Evolutionary conservation across 2,329 filamentous ascomycete genomes (phyloP).

Genomic region (Phialophora chinensis): DNA sequence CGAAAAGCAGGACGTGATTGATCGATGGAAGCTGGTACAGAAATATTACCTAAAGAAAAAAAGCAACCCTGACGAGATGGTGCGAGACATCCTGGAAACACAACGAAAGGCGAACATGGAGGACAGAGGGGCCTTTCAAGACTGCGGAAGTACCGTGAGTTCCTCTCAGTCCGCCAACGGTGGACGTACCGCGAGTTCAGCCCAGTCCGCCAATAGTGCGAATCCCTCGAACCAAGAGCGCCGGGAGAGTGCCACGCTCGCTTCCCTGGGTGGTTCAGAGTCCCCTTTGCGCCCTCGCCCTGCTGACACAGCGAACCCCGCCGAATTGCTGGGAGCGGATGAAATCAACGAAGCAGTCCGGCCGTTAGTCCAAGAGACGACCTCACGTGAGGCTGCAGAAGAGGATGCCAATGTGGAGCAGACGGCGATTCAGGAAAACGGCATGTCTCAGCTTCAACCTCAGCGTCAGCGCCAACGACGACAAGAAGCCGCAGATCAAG

Average conservation of each 20-base stretch:
- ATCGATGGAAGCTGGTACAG: constrained; percentile 64
- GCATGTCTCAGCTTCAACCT: constrained; percentile 58
- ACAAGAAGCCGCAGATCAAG: constrained; percentile 50
- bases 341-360: constrained; percentile 74
- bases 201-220: constrained; percentile 16
- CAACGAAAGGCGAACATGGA: constrained; percentile 34
- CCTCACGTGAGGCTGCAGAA: constrained; percentile 68
- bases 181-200: constrained; percentile 18
- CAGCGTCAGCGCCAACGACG: constrained; percentile 51
- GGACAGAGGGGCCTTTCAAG: constrained; percentile 30
- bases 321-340: constrained; percentile 40
- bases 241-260: constrained; percentile 13
- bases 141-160: constrained; percentile 29
- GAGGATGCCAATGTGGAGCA: constrained; percentile 74
- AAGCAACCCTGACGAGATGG: constrained; percentile 58
- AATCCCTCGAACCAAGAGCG: constrained; percentile 14
- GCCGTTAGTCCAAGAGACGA: constrained; percentile 71
- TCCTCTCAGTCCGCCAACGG: constrained; percentile 14
- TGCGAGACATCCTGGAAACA: constrained; percentile 54
- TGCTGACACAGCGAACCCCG: not conserved
- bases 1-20: constrained; percentile 69
- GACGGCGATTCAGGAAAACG: constrained; percentile 73
- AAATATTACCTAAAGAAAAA: constrained; percentile 52
- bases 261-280: constrained; percentile 7
- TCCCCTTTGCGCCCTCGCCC: not conserved